Evolutionary conservation across 495 filamentous ascomycete species (phyloP).

Genomic region (Talaromyces proteolyticus): DNA sequence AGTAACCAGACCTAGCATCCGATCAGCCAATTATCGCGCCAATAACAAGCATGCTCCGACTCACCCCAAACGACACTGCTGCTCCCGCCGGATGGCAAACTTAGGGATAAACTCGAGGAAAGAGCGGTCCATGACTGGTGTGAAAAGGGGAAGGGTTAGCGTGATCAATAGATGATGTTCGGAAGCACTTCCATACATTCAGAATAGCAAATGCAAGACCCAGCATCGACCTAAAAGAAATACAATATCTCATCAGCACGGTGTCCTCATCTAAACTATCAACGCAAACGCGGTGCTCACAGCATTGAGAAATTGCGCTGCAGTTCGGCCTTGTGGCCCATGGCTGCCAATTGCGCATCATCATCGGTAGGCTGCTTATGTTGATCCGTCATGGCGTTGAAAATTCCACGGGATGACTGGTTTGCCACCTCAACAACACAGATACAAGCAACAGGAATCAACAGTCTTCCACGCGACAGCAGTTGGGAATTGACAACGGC

Average conservation of each 20-base stretch:
- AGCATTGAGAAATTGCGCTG: conserved; percentile 50
- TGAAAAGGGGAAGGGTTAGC: conserved; percentile 7
- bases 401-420: too few relatives aligned
- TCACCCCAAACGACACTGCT: conserved; percentile 46
- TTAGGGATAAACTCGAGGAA: conserved; percentile 41
- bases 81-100: conserved; percentile 41
- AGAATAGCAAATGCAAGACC: conserved; percentile 50
- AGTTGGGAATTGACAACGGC: too few relatives aligned
- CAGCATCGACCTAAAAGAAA: conserved; percentile 42
- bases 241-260: too few relatives aligned
- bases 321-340: conserved; percentile 61
- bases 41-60: background rate
- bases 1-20: conserved; percentile 49
- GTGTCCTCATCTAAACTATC: background rate
- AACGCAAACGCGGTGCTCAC: conserved; percentile 24
- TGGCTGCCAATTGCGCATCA: conserved; percentile 52
- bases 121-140: conserved; percentile 48
- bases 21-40: background rate
- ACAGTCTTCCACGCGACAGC: too few relatives aligned
- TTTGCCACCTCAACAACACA: too few relatives aligned
- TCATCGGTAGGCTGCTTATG: conserved; percentile 14
- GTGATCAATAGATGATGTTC: background rate
- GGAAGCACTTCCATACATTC: too few relatives aligned
- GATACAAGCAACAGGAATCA: too few relatives aligned
- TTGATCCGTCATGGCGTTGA: background rate